These are phyloP conservation scores for Citrus sinensis DNA, from an alignment of 345 rosid species.

Conservation along the genomic window DNA sequence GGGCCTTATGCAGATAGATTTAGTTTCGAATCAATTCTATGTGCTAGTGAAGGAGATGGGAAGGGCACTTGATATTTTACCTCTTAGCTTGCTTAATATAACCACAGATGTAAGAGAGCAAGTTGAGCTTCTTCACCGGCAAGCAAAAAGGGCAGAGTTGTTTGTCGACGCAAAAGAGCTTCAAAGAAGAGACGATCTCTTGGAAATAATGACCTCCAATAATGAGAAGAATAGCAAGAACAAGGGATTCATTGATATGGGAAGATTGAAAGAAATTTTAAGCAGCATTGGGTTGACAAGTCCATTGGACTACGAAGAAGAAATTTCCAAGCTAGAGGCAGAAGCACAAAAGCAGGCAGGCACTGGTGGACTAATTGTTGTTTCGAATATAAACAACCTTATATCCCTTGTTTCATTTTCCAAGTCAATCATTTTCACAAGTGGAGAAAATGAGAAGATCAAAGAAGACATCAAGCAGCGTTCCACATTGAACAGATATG, in stretches of 20 bases:
- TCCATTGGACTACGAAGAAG: constrained; percentile 45
- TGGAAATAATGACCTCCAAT: constrained; percentile 36
- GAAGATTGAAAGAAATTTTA: constrained; percentile 33
- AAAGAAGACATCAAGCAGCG: constrained; percentile 25
- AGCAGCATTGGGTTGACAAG: constrained; percentile 44
- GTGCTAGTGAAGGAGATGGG: constrained; percentile 61
- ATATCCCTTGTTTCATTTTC: constrained; percentile 46
- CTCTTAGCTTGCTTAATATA: constrained; percentile 49
- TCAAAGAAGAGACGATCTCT: constrained; percentile 41
- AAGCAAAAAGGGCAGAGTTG: constrained; percentile 46
- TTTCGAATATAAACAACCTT: constrained; percentile 64
- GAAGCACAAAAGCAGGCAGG: constrained; percentile 65
- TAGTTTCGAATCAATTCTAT: constrained; percentile 46
- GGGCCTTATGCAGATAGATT: constrained; percentile 39
- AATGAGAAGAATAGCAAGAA: constrained; percentile 39
- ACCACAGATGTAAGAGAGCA: constrained; percentile 56
- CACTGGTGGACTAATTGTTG: constrained; percentile 57
- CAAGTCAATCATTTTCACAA: constrained; percentile 36
- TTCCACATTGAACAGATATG: constrained; percentile 19
- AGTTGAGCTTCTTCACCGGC: constrained; percentile 63
- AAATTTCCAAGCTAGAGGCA: constrained; percentile 44
- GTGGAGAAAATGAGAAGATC: constrained; percentile 25
- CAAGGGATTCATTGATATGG: constrained; percentile 32
- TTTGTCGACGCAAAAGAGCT: constrained; percentile 43
- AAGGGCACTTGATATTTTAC: constrained; percentile 59